phyloP scores from a whole-genome alignment of 768 basidiomycete genomes.

The Kwoniella dendrophila region DNA sequence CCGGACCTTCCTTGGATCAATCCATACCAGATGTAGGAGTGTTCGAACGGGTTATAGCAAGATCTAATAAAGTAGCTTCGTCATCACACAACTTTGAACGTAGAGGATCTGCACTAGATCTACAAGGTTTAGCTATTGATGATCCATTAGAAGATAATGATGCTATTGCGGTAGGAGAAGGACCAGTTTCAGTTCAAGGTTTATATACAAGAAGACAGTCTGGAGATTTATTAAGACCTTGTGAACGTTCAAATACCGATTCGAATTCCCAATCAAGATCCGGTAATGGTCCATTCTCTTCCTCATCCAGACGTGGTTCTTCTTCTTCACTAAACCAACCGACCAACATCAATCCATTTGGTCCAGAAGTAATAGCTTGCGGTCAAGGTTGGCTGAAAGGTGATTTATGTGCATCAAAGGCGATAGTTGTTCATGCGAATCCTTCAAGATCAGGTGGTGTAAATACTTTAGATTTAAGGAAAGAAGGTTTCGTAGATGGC shows the following conservation, averaged over 20 bases:
- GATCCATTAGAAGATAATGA: conserved; percentile 11
- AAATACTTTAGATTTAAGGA: conserved; percentile 33
- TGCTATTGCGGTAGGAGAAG: conserved; percentile 21
- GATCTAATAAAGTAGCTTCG: conserved; percentile 25
- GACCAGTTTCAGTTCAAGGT: conserved; percentile 12
- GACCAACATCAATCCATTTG: too few species aligned
- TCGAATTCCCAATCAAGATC: too few species aligned
- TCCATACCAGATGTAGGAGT: conserved; percentile 16
- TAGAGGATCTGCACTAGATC: neutral
- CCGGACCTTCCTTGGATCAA: conserved; percentile 1
- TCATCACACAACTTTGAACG: neutral
- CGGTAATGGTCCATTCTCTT: too few species aligned
- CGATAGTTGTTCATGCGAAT: conserved; percentile 47
- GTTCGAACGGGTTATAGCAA: conserved; percentile 28
- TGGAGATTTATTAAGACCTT: neutral
- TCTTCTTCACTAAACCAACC: too few species aligned
- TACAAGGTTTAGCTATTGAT: neutral
- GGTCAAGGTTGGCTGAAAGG: conserved; percentile 51
- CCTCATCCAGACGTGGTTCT: too few species aligned
- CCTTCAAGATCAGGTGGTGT: conserved; percentile 39
- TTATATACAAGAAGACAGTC: conserved; percentile 19
- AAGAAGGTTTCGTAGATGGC: conserved; percentile 44
- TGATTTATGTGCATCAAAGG: conserved; percentile 34
- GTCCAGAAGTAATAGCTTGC: too few species aligned
- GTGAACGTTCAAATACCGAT: too few species aligned